Percentiles rank a stretch among this genome's conserved stretches.
phyloP scores from a whole-genome alignment of 2,329 filamentous ascomycete genomes.

The Parastagonospora nodorum region DNA sequence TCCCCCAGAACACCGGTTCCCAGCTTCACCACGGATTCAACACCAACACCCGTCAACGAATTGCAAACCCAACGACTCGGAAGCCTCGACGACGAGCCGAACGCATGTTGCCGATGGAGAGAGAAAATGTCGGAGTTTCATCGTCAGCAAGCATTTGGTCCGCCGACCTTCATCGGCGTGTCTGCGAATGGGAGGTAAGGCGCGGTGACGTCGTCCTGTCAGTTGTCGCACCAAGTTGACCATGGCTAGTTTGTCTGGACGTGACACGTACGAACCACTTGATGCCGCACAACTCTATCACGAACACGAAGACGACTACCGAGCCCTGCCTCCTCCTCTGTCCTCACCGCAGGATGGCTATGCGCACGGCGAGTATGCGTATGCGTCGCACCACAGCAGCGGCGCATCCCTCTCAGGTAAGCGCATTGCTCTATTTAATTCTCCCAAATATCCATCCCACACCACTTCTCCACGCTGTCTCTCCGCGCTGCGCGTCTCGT shows the following conservation, averaged over 20 bases:
- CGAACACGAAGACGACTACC: constrained; percentile 28
- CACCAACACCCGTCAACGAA: constrained; percentile 12
- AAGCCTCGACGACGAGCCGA: constrained; percentile 13
- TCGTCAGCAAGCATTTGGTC: constrained; percentile 40
- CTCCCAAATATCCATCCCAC: neutral
- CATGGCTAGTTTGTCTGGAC: constrained; percentile 42
- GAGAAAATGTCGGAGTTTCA: constrained; percentile 40
- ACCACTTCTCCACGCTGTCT: constrained; percentile 2
- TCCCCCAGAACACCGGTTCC: constrained; percentile 18
- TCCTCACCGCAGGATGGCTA: constrained; percentile 21
- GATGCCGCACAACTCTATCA: constrained; percentile 34
- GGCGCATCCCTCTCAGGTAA: constrained; percentile 29
- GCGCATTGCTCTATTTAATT: constrained; percentile 10
- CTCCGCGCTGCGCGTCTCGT: constrained; percentile 2
- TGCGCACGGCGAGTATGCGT: constrained; percentile 20
- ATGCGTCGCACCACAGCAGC: constrained; percentile 25
- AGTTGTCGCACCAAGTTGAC: neutral
- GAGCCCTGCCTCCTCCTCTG: constrained; percentile 13
- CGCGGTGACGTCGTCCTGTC: neutral
- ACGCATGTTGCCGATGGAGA: constrained; percentile 42
- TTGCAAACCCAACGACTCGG: constrained; percentile 14
- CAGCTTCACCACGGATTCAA: constrained; percentile 21
- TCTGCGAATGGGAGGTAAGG: constrained; percentile 40
- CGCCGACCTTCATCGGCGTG: constrained; percentile 43
- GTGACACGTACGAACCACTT: constrained; percentile 39